Evolutionary conservation across 1,284 basidiomycete genomes (phyloP), one percentile per base, ranked within the genome.

Genomic region (Flammula alnicola): DNA sequence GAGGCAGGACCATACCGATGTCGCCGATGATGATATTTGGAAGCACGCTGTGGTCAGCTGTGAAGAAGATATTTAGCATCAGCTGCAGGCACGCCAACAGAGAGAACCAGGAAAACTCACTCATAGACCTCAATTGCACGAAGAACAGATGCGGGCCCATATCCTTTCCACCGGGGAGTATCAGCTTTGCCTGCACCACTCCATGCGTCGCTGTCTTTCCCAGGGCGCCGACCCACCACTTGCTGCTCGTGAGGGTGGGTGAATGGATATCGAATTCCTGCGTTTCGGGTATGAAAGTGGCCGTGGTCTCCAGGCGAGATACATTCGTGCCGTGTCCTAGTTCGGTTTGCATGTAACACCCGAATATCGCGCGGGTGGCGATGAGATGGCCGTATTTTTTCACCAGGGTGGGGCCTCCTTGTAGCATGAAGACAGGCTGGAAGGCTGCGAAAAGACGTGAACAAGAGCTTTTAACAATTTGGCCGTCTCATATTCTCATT

Each of bases 161-260:
- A 55, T 85, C 78, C 61, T 80, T 78, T 17, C 82, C 85, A 5
- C 68, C 74, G 0, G 84, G 78, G 8, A 92, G 71, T 47, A 91
- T 79, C 9, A 93, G 71, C 54, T 87, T 83, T 1, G 91, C 90
- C 61, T 92, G 88, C 0, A 93, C 81, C 12, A 90, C 79, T 8
- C 87, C 88, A 64, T 92, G 89, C 0, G 89, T 92, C 0, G 88
- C 80, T 0, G 85, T 85, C 66, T 83, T 82, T 1, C 86, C 90
- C 6, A 89, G 69, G 0, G 74, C 83, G 11, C 84, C 91, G 51
- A 88, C 80, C 91, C 91, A 93, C 90, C 91, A 93, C 64, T 93
- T 93, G 47, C 78, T 83, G 44, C 86, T 86, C 1, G 88, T 90
- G 37, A 91, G 62, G 0, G 85, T 86, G 0, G 91, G 90, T 0